Conservation (phyloP, 768 basidiomycete species). For the Rhizopogon vulgaris region DNA sequence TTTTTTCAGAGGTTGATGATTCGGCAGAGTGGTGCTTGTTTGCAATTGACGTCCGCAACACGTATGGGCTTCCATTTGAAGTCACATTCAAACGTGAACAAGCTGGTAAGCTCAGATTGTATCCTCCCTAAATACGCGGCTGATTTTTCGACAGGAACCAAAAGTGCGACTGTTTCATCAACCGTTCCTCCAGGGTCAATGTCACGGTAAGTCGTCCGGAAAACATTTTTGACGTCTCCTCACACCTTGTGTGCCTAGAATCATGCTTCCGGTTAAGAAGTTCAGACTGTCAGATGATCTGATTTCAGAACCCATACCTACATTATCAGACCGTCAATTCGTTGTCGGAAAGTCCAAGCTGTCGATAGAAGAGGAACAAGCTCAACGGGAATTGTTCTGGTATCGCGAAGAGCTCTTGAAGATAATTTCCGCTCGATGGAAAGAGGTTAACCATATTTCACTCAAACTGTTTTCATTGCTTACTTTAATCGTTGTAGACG, state of each 20-base stretch:
- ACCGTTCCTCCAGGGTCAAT: constrained; percentile 87
- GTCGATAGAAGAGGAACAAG: constrained; percentile 49
- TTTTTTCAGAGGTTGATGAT: constrained; percentile 37
- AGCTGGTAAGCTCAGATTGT: constrained; percentile 39
- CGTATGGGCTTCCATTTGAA: constrained; percentile 88
- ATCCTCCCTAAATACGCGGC: background rate
- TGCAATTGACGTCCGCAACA: constrained; percentile 85
- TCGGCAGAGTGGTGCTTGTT: constrained; percentile 79
- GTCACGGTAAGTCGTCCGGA: constrained; percentile 48
- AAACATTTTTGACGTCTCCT: background rate
- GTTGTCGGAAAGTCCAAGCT: constrained; percentile 73
- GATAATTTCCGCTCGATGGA: constrained; percentile 67
- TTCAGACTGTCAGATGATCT: constrained; percentile 53
- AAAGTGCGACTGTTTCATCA: constrained; percentile 39
- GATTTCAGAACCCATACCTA: constrained; percentile 69
- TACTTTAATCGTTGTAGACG: constrained; percentile 40
- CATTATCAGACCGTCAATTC: constrained; percentile 84
- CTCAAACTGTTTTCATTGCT: background rate
- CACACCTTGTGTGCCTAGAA: constrained; percentile 29
- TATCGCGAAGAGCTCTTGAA: constrained; percentile 86
- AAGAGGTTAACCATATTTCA: constrained; percentile 54
- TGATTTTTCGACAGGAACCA: constrained; percentile 28
- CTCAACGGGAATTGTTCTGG: constrained; percentile 88
- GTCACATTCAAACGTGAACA: constrained; percentile 67
- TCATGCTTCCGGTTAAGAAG: constrained; percentile 69